These are phyloP conservation scores for Monilinia polystroma DNA, from an alignment of 2,329 filamentous ascomycete species.

Conservation along the genomic window DNA sequence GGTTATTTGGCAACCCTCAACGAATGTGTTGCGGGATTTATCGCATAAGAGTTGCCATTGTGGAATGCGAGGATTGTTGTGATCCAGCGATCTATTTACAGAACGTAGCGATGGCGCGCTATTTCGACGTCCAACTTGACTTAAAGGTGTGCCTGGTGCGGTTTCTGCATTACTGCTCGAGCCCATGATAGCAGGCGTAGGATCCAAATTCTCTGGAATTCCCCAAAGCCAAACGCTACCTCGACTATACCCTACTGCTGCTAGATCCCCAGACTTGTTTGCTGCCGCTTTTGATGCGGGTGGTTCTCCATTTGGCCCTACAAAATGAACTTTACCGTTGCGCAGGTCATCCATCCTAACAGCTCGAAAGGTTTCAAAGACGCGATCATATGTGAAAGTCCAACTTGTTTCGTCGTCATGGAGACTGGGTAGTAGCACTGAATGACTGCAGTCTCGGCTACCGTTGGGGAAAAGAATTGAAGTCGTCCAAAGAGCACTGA, in stretches of 20 bases:
- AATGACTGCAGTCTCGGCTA: slow-evolving; percentile 76
- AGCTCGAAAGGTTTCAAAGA: slow-evolving; percentile 74
- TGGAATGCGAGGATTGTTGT: slow-evolving; percentile 47
- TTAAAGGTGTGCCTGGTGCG: slow-evolving; percentile 35
- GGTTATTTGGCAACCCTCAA: slow-evolving; percentile 64
- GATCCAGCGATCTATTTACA: slow-evolving; percentile 27
- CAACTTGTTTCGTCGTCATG: slow-evolving; percentile 64
- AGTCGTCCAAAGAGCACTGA: slow-evolving; percentile 79
- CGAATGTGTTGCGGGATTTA: slow-evolving; percentile 65
- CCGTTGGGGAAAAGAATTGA: slow-evolving; percentile 82
- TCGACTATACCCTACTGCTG: slow-evolving; percentile 67
- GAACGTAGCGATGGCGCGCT: slow-evolving; percentile 38
- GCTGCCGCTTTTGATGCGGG: slow-evolving; percentile 70
- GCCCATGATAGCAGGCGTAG: slow-evolving; percentile 46
- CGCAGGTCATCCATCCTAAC: slow-evolving; percentile 72
- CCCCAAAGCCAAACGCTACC: slow-evolving; percentile 78
- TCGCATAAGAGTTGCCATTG: slow-evolving; percentile 71
- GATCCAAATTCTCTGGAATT: slow-evolving; percentile 69
- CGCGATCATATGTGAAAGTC: slow-evolving; percentile 75
- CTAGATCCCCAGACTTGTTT: slow-evolving; percentile 67
- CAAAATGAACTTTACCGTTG: slow-evolving; percentile 77
- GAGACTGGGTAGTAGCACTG: slow-evolving; percentile 56
- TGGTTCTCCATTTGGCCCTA: slow-evolving; percentile 60
- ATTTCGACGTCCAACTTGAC: slow-evolving; percentile 34
- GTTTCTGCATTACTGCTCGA: slow-evolving; percentile 38